Evolutionary conservation across 495 filamentous ascomycete species (phyloP).

Genomic region (Hypoxylon crocopeplum): DNA sequence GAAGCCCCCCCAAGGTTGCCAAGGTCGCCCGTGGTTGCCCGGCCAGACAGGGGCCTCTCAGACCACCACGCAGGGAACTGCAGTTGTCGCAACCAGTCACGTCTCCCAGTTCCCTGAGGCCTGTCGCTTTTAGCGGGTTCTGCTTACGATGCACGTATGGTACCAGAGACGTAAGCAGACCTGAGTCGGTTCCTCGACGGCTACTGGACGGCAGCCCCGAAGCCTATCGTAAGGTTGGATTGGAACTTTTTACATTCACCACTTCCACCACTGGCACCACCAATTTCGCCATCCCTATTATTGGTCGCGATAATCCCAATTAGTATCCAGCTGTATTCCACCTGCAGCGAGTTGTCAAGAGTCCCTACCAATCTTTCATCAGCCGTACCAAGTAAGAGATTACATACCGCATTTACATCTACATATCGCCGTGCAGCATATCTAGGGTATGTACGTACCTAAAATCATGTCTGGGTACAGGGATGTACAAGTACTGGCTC

Average conservation of each 20-base stretch:
- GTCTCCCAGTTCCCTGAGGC: slow-evolving; percentile 23
- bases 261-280: slow-evolving; percentile 17
- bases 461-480: too few species aligned
- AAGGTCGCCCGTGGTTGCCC: slow-evolving; percentile 27
- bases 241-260: slow-evolving; percentile 11
- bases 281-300: slow-evolving; percentile 29
- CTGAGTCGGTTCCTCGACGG: slow-evolving; percentile 27
- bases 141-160: slow-evolving; percentile 36
- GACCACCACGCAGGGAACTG: slow-evolving; percentile 30
- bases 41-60: slow-evolving; percentile 27
- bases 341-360: not conserved
- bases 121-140: slow-evolving; percentile 27
- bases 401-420: not conserved
- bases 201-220: slow-evolving; percentile 32
- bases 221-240: not conserved
- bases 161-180: slow-evolving; percentile 32
- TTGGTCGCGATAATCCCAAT: slow-evolving; percentile 26
- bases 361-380: slow-evolving; percentile 12
- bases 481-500: too few species aligned
- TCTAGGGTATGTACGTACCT: too few species aligned
- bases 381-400: slow-evolving; percentile 25
- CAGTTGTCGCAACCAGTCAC: slow-evolving; percentile 27
- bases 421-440: too few species aligned
- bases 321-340: slow-evolving; percentile 10
- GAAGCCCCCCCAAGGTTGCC: slow-evolving; percentile 23